phyloP scores from a whole-genome alignment of 2,329 filamentous ascomycete species.

The Huntiella savannae region DNA sequence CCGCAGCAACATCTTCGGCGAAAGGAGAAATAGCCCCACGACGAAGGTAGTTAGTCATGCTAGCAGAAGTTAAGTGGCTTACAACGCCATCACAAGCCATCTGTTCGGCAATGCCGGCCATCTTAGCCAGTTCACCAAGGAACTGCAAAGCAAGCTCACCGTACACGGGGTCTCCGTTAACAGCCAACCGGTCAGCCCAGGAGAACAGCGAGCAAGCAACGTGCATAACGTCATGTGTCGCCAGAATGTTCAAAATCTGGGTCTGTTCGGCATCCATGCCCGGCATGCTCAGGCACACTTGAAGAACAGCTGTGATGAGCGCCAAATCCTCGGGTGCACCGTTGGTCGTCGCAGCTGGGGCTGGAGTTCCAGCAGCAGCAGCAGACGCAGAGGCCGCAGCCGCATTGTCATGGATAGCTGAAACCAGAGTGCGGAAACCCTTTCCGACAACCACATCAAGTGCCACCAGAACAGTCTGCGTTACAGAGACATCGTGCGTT shows the following conservation, averaged over 20 bases:
- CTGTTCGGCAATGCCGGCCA: conserved; percentile 69
- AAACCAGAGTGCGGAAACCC: conserved; percentile 66
- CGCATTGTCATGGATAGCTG: conserved; percentile 57
- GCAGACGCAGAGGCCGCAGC: conserved; percentile 16
- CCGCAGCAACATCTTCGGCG: conserved; percentile 45
- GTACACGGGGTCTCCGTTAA: conserved; percentile 70
- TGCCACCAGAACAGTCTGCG: conserved; percentile 55
- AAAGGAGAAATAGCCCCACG: conserved; percentile 57
- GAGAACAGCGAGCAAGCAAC: conserved; percentile 78
- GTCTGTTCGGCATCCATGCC: conserved; percentile 52
- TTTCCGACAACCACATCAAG: conserved; percentile 60
- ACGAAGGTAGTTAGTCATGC: conserved; percentile 58
- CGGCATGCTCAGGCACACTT: conserved; percentile 63
- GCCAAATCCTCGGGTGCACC: conserved; percentile 55
- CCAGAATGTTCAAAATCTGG: conserved; percentile 52
- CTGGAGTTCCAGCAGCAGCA: background rate
- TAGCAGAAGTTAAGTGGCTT: conserved; percentile 59
- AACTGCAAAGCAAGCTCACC: conserved; percentile 83
- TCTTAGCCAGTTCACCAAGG: conserved; percentile 66
- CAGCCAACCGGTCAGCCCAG: conserved; percentile 71
- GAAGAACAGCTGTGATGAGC: conserved; percentile 71
- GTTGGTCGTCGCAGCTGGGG: conserved; percentile 18
- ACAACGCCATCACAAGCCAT: conserved; percentile 76
- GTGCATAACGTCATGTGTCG: conserved; percentile 54
- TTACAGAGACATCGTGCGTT: conserved; percentile 22